Evolutionary conservation across 2,329 filamentous ascomycete genomes (phyloP), one percentile per base, ranked within the genome.

Genomic region (Aspergillus sp.): DNA sequence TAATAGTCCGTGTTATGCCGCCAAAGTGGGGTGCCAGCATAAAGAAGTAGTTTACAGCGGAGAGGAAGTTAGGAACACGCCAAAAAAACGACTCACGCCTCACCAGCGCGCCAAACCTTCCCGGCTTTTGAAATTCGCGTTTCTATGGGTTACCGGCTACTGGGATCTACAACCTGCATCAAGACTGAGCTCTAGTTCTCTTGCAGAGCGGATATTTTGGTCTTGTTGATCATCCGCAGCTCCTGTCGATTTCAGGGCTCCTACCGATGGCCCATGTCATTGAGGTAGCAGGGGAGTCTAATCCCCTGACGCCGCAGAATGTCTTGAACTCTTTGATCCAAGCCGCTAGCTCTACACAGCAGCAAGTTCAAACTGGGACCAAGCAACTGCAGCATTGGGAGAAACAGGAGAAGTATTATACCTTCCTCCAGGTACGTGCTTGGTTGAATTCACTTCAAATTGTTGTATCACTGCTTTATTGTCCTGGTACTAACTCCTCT

Each of bases 241-340:
- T 48, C 47, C 35, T 49, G 21, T 56, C 35, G 11, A 44, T 46
- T 41, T 31, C 24, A n/a, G 9, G 35, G 15, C 37, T 57, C 71
- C 58, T 66, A 61, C 63, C 59, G 68, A 91, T 91, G 88, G 85
- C 81, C 71, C 88, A 88, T 73, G 76, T 84, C 59, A 86, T 96
- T 70, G 91, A 96, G 78, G 86, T 91, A 59, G 84, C 90, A 6
- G 92, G 90, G 63, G 91, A 95, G 77, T 89, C 91, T 45, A 91
- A 82, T 65, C 89, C 90, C 55, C 79, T 93, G 62, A 86, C 75
- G 58, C 74, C 83, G 57, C 79, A 83, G 58, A 84, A 87, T 70
- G 82, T 93, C 24, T 86, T 85, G 68, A 83, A 84, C 62, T 83
- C 84, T 11, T 78, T 93, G 54, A 79, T 86, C 60, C 79, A 84